Base-by-base conservation (phyloP, 345 rosid species). In the Draba incana region DNA sequence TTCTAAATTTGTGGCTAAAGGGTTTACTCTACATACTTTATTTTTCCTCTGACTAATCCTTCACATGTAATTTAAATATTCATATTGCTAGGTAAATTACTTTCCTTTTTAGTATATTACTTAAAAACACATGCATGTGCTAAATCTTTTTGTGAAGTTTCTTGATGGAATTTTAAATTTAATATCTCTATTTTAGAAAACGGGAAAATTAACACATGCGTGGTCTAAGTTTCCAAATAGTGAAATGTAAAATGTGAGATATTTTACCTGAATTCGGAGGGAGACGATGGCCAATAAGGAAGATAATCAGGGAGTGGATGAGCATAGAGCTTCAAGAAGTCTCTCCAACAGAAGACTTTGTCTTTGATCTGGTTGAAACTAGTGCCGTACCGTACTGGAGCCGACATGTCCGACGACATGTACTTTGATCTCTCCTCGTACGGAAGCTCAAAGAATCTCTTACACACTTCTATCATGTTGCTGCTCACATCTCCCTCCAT, bases 321-420 rank as follows among this genome's bases (percentile, higher is more conserved):
- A 46, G 91, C 89, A 49, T 51, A 78, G 14, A 92, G 81, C 74
- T 92, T 92, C 73, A 92, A 74, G 80, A 92, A 89, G 63, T 92
- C 98, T 80, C 97, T 85, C 98, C 98, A 92, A 56, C 86, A 86
- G 50, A 88, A 92, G 46, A 92, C 96, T 33, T 74, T 71, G 69
- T 92, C 98, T 62, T 86, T 89, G 74, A 4, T 88, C 70, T 92
- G 98, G 79, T 89, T 92, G 43, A 88, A 88, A 81, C 98, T 92
- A 2, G 98, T 92, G 30, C 98, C 98, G 39, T 82, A 92, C 28
- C 98, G 82, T 28, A 88, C 98, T 10, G 83, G 80, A 16, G 92
- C 78, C 0, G 54, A 38, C 91, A 92, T 84, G 62, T 92, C 88
- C 5, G 88, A 30, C 2, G 93, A 70, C 98, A 92, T 88, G 84